A percentile compares a stretch with the other conserved stretches of the same genome.
These are phyloP conservation scores for Mycena sanguinolenta DNA, from an alignment of 768 basidiomycete species.

Conservation along the genomic window DNA sequence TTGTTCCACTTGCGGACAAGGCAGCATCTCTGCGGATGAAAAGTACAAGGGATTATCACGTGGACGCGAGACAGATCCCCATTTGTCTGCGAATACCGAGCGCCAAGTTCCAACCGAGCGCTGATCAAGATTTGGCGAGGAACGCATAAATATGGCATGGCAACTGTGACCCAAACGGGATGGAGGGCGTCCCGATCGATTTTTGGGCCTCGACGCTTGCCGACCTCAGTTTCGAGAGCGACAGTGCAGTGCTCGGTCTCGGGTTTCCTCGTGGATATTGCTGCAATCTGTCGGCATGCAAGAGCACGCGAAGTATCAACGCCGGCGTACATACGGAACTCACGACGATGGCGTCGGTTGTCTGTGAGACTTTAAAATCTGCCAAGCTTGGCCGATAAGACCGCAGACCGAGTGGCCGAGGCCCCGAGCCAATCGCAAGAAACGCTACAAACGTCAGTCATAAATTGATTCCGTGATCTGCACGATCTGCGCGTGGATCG, in stretches of 20 bases:
- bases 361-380: neutral
- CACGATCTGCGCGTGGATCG: neutral
- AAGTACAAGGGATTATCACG: slow-evolving; percentile 21
- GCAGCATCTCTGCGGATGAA: slow-evolving; percentile 10
- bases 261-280: slow-evolving; percentile 1
- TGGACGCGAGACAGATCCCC: slow-evolving; percentile 18
- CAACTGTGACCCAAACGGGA: too few relatives aligned
- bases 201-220: neutral
- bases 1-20: slow-evolving; percentile 32
- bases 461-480: neutral
- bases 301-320: too few relatives aligned
- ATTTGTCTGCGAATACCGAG: neutral
- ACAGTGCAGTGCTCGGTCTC: too few relatives aligned
- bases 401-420: neutral
- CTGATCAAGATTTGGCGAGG: neutral
- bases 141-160: too few relatives aligned
- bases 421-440: neutral
- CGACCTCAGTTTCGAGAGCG: slow-evolving; percentile 1
- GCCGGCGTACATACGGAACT: neutral
- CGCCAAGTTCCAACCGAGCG: too few relatives aligned
- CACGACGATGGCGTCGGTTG: neutral
- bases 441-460: neutral
- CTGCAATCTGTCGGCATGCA: neutral
- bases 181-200: too few relatives aligned
- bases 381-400: neutral